A percentile compares a stretch with the other conserved stretches of the same genome.
phyloP scores from a whole-genome alignment of 495 filamentous ascomycete species.

The Cryomyces minteri region DNA sequence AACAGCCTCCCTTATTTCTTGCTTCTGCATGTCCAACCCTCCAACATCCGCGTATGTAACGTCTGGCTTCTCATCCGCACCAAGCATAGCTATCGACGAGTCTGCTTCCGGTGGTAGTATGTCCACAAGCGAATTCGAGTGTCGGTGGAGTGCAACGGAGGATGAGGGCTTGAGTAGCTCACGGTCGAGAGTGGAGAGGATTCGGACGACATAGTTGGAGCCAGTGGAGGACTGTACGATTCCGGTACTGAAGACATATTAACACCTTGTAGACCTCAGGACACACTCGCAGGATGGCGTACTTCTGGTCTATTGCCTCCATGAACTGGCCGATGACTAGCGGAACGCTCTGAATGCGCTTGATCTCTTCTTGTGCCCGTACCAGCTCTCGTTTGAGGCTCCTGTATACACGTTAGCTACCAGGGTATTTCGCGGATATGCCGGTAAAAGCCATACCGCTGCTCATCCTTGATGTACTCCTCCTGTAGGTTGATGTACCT shows the following conservation, averaged over 20 bases:
- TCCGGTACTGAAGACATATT: constrained; percentile 46
- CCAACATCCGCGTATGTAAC: constrained; percentile 97
- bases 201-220: constrained; percentile 97
- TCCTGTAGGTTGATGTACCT: constrained; percentile 96
- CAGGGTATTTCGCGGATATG: not conserved
- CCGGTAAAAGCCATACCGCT: constrained; percentile 39
- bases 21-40: constrained; percentile 98
- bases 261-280: constrained; percentile 1
- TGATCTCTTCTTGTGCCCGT: constrained; percentile 96
- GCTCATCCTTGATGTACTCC: constrained; percentile 99
- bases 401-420: constrained; percentile 27
- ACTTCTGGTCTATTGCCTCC: constrained; percentile 99
- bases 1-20: constrained; percentile 94
- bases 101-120: constrained; percentile 96
- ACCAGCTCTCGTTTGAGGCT: constrained; percentile 95
- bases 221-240: constrained; percentile 97
- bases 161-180: constrained; percentile 95
- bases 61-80: constrained; percentile 90
- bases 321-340: constrained; percentile 98
- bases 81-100: constrained; percentile 96
- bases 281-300: constrained; percentile 13
- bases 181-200: constrained; percentile 94
- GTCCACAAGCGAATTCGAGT: constrained; percentile 96
- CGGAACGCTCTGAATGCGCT: constrained; percentile 95
- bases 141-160: constrained; percentile 89